Evolutionary conservation across 257 asterid species (phyloP), one percentile per base, ranked within the genome.

Genomic region (Ilex aquifolium): DNA sequence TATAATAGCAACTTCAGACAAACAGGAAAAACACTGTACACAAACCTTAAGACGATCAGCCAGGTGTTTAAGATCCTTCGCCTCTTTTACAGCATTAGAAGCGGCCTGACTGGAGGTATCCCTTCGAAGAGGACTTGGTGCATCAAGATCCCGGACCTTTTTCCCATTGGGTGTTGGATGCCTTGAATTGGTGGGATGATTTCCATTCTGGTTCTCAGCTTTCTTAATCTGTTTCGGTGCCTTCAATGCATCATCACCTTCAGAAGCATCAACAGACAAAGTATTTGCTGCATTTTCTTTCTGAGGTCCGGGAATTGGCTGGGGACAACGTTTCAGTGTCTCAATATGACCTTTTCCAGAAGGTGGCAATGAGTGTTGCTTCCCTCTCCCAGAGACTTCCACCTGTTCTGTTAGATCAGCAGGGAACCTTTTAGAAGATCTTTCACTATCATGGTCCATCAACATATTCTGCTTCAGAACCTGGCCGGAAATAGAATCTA

Each of bases 41-140:
- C 4, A 46, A 46, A 94, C 99, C 99, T 86, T 90, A 54, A 73
- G 77, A 56, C 99, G 97, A 74, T 94, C 99, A 54, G 99, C 97
- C 74, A 83, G 63, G 72, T 90, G 99, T 77, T 94, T 94, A 50
- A 94, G 91, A 82, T 91, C 88, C 79, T 81, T 94, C 2, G 96
- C 99, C 77, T 94, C 99, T 84, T 88, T 94, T 60, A 94, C 61
- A 74, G 91, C 94, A 80, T 70, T 88, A 32, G 78, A 78, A 76
- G 88, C 97, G 67, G 93, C 86, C 65, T 88, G 95, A 73, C 82
- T 88, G 40, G 95, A 78, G 65, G 93, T 80, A 60, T 90, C 97
- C 84, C 83, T 90, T 55, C 86, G 85, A 69, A 74, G 71, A 64
- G 99, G 95, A 76, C 96, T 88, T 44, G 86, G 82, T 72, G 91